phyloP scores from a whole-genome alignment of 345 rosid species.

The Triadica sebifera region DNA sequence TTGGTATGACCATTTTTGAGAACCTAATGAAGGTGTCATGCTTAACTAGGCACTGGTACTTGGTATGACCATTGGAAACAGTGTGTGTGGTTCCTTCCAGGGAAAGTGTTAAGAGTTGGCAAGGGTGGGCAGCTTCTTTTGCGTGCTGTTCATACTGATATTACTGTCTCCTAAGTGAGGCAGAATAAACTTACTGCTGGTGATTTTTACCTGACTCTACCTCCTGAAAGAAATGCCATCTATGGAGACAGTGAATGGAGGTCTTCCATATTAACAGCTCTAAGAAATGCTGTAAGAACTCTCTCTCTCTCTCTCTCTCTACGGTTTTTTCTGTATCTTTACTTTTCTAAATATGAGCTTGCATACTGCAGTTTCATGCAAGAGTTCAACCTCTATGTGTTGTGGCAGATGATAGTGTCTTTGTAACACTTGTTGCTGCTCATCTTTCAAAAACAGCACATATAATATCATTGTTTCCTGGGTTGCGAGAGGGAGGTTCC shows the following conservation, averaged over 20 bases:
- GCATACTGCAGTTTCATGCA: conserved; percentile 58
- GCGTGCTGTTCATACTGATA: conserved; percentile 64
- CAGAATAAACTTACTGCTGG: conserved; percentile 25
- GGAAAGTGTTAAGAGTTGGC: conserved; percentile 49
- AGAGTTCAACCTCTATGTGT: conserved; percentile 55
- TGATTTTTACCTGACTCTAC: conserved; percentile 53
- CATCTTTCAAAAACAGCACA: conserved; percentile 47
- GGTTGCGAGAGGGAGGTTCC: conserved; percentile 56
- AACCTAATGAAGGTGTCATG: conserved; percentile 25
- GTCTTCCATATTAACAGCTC: conserved; percentile 49
- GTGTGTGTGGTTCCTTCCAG: conserved; percentile 83
- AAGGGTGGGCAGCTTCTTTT: conserved; percentile 53
- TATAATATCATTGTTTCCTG: conserved; percentile 66
- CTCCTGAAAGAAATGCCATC: conserved; percentile 73
- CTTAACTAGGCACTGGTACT: conserved; percentile 48
- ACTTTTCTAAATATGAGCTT: not conserved
- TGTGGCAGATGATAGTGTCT: conserved; percentile 81
- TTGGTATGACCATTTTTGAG: too few species aligned
- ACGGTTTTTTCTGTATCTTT: conserved; percentile 5
- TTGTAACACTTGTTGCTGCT: conserved; percentile 56
- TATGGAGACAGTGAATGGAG: conserved; percentile 76
- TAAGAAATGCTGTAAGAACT: conserved; percentile 59
- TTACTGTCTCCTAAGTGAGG: conserved; percentile 45
- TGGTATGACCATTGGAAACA: conserved; percentile 99
- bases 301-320: conserved; percentile 13